A percentile compares a stretch with the other conserved stretches of the same genome.
Conservation (phyloP, 2,329 filamentous ascomycete species). For the Chaetomium olivaceum region DNA sequence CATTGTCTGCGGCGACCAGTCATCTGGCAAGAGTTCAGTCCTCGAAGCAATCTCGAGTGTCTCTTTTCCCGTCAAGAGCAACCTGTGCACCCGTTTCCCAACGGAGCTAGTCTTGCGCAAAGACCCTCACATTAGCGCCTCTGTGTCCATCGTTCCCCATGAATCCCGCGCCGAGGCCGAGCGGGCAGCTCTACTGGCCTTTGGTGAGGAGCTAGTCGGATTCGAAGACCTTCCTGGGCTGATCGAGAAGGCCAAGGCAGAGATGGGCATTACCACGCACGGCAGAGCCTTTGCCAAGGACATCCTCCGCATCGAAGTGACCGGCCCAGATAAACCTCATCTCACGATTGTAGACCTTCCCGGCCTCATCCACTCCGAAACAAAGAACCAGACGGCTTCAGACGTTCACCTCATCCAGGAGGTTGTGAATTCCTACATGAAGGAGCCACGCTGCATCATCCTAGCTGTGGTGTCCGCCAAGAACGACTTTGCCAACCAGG, state of each 20-base stretch:
- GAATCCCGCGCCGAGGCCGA: conserved; percentile 24
- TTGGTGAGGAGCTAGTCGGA: conserved; percentile 16
- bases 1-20: conserved; percentile 63
- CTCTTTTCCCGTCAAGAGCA: conserved; percentile 28
- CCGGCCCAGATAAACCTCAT: conserved; percentile 45
- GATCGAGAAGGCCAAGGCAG: conserved; percentile 37
- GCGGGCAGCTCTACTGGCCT: conserved; percentile 19
- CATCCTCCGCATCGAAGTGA: conserved; percentile 45
- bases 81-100: conserved; percentile 31
- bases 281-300: conserved; percentile 42
- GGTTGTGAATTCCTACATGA: conserved; percentile 48
- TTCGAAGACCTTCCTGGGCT: conserved; percentile 29
- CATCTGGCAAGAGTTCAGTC: conserved; percentile 57
- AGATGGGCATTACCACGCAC: conserved; percentile 47
- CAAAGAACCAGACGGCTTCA: conserved; percentile 43
- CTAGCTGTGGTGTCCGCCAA: conserved; percentile 53
- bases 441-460: conserved; percentile 48
- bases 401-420: conserved; percentile 44
- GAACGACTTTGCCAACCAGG: conserved; percentile 56
- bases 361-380: conserved; percentile 48
- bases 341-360: conserved; percentile 56
- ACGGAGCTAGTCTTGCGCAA: conserved; percentile 31
- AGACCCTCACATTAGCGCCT: conserved; percentile 18
- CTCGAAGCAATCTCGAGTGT: conserved; percentile 30
- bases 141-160: conserved; percentile 30